phyloP scores from a whole-genome alignment of 805 yeast genomes.

The Suhomyces canberraensis region DNA sequence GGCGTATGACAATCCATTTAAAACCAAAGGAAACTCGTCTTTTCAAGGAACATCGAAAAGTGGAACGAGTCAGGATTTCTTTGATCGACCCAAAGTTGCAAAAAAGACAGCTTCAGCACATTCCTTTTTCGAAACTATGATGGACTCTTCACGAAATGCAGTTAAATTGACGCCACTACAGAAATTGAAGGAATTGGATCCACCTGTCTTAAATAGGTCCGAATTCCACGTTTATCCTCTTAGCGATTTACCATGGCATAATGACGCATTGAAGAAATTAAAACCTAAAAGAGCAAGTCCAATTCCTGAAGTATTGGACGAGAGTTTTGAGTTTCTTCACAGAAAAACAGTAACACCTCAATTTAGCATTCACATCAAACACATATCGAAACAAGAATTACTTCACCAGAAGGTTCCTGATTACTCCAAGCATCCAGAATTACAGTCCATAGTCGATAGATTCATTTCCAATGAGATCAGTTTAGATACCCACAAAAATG shows the following conservation, averaged over 20 bases:
- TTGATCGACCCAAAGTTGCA: constrained; percentile 3
- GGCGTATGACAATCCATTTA: constrained; percentile 26
- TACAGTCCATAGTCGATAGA: constrained; percentile 10
- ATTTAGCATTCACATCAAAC: background rate
- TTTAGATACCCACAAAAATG: background rate
- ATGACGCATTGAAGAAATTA: background rate
- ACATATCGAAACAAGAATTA: background rate
- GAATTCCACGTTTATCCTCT: constrained; percentile 30
- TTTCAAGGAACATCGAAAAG: background rate
- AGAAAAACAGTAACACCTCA: background rate
- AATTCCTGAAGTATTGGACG: background rate
- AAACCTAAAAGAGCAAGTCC: background rate
- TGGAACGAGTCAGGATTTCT: constrained; percentile 1
- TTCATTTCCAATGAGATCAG: constrained; percentile 3
- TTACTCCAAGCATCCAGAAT: constrained; percentile 7
- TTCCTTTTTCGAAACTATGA: constrained; percentile 38
- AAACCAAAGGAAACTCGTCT: constrained; percentile 21
- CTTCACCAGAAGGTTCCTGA: constrained; percentile 10
- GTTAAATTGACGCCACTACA: constrained; percentile 28
- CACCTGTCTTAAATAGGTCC: constrained; percentile 25
- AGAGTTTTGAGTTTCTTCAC: background rate
- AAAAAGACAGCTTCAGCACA: constrained; percentile 11
- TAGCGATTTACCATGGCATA: background rate
- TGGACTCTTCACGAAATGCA: constrained; percentile 27
- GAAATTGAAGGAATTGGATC: constrained; percentile 29